phyloP scores from a whole-genome alignment of 768 basidiomycete genomes.

The Mycena crocata region DNA sequence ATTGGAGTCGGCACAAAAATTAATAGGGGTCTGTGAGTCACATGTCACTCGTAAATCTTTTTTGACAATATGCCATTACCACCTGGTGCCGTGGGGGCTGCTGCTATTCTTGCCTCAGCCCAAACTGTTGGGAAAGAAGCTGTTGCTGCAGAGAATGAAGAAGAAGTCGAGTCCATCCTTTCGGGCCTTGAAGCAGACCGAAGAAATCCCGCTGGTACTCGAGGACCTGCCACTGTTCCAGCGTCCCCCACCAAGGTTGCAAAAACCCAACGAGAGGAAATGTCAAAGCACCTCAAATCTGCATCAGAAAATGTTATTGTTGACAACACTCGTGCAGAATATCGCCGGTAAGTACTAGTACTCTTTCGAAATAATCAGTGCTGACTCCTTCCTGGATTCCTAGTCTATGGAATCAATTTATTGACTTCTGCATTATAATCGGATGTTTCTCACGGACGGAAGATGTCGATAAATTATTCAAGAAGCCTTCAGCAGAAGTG shows the following conservation, averaged over 20 bases:
- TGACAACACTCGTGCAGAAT: background rate
- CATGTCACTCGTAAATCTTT: background rate
- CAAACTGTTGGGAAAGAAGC: background rate
- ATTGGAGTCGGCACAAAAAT: background rate
- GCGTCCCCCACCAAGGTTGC: slow-evolving; percentile 1
- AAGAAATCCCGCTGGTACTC: background rate
- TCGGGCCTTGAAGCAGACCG: background rate
- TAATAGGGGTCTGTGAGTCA: background rate
- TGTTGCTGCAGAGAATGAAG: background rate
- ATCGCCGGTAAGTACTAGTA: background rate
- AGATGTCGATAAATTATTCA: background rate
- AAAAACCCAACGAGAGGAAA: background rate
- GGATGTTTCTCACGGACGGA: background rate
- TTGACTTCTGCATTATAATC: background rate
- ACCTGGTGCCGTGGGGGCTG: background rate
- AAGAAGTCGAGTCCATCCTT: background rate
- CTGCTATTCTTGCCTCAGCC: background rate
- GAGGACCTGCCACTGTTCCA: background rate
- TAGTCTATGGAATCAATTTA: slow-evolving; percentile 2
- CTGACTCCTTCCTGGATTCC: background rate
- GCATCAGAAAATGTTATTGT: slow-evolving; percentile 2
- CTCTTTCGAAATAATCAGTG: background rate
- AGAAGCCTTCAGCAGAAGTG: background rate
- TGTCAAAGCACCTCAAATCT: background rate
- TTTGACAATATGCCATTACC: background rate